Percentiles rank a stretch among this genome's conserved stretches.
These are phyloP conservation scores for Medicago ruthenica DNA, from an alignment of 306 rosid species.

Conservation along the genomic window DNA sequence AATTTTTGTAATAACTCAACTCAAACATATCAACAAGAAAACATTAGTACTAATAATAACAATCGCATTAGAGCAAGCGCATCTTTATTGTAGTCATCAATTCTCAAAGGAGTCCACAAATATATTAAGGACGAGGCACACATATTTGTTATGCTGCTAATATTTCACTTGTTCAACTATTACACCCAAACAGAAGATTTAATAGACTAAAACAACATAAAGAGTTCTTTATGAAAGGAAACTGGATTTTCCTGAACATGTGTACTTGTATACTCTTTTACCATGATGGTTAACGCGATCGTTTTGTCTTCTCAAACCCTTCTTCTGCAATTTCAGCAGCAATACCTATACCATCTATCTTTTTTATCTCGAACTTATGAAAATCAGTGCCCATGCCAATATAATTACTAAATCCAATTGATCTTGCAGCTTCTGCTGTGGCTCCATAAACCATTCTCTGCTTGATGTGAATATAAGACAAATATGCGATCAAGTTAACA, in stretches of 20 bases:
- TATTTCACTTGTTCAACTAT: too few species aligned
- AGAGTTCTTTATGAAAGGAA: background rate
- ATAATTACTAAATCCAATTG: conserved; percentile 79
- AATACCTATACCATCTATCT: conserved; percentile 76
- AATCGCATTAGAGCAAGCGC: background rate
- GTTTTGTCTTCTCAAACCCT: conserved; percentile 83
- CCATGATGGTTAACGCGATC: conserved; percentile 2
- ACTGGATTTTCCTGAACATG: conserved; percentile 8
- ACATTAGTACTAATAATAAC: background rate
- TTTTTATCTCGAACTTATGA: conserved; percentile 79
- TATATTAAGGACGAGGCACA: background rate
- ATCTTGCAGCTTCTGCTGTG: conserved; percentile 83
- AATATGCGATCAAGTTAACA: background rate
- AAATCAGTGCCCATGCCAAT: conserved; percentile 79
- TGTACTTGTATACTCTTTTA: conserved; percentile 1
- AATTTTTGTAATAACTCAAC: conserved; percentile 10
- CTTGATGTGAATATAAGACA: background rate
- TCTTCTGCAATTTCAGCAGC: conserved; percentile 84
- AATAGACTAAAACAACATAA: too few species aligned
- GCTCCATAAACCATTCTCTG: conserved; percentile 97
- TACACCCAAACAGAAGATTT: too few species aligned
- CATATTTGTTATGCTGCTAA: too few species aligned
- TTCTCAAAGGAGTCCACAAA: background rate
- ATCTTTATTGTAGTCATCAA: background rate
- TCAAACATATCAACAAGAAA: background rate